Base-by-base conservation (phyloP, 2,329 filamentous ascomycete genomes). In the Davidsoniella neocaledoniae region DNA sequence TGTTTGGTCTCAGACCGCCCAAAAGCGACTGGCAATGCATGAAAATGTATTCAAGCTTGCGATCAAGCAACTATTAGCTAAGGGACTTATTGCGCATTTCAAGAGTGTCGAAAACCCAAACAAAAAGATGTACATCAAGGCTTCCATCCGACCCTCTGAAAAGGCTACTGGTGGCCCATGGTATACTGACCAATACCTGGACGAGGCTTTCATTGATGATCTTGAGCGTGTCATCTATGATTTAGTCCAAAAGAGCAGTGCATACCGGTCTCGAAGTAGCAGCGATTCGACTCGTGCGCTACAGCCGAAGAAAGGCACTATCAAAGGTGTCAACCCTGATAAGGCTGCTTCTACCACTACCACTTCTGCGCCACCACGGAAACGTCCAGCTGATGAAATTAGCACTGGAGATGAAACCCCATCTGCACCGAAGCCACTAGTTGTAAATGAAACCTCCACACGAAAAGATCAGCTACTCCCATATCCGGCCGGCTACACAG, bases 41-140 rank as follows among this genome's bases (percentile, higher is more conserved):
- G 85, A 90, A 59, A 81, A 81, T 46, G 77, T 84, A 37, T 74
- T 96, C 58, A 84, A 83, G 58, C 82, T 83, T 58, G 80, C 80
- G 25, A 73, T 96, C 57, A 94, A 93, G 68, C 78, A 81, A 55
- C 78, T 98, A 54, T 84, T 93, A 63, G 68, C 73, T 38, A 88
- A 86, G 62, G 78, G 79, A 36, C 79, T 93, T 61, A 87, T 98
- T 63, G 83, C 84, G 59, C 79, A 81, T 52, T 87, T 96, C 67
- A 91, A 90, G 67, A 91, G 83, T 63, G 87, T 94, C 65, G 87
- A 94, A 66, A 81, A 84, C 60, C 86, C 86, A 25, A 84, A 81
- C 56, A 83, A 91, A 62, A 94, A 94, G 67, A 94, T 94, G 75
- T 98, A 91, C 71, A 94, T 98, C 73, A 81, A 94, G 60, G 78